Percentiles rank a stretch among this genome's conserved stretches.
These are phyloP conservation scores for Boechera retrofracta DNA, from an alignment of 345 rosid genomes.

Conservation along the genomic window DNA sequence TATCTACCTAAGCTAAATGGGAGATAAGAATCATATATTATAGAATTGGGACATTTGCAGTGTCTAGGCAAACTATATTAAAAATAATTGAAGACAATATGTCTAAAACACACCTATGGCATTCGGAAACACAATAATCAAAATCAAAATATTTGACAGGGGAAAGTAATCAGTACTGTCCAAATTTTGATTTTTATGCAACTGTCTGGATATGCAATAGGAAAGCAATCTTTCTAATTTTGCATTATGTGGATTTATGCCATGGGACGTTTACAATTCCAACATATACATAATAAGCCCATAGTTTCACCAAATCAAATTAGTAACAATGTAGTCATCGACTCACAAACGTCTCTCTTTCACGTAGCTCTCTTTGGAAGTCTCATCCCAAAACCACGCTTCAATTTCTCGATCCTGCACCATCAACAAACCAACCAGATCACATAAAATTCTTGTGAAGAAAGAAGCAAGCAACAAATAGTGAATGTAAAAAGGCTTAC, in stretches of 20 bases:
- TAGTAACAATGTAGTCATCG: too few relatives aligned
- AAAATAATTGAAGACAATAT: background rate
- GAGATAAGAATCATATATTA: background rate
- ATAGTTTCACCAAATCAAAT: too few relatives aligned
- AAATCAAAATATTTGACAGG: too few relatives aligned
- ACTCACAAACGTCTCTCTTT: conserved; percentile 1
- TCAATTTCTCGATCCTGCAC: conserved; percentile 73
- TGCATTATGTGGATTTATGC: too few relatives aligned
- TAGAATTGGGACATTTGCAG: background rate
- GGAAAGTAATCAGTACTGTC: too few relatives aligned
- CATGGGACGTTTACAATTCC: too few relatives aligned
- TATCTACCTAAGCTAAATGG: background rate
- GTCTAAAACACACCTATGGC: too few relatives aligned
- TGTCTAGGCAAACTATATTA: background rate
- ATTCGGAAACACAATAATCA: too few relatives aligned
- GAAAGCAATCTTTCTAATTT: too few relatives aligned
- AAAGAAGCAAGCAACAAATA: background rate
- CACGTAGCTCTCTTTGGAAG: conserved; percentile 53
- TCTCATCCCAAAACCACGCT: conserved; percentile 95
- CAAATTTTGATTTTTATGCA: too few relatives aligned
- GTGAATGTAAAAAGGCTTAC: conserved; percentile 49
- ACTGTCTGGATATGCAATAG: too few relatives aligned
- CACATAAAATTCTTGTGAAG: conserved; percentile 1
- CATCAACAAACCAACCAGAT: conserved; percentile 7
- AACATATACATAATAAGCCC: too few relatives aligned